These are phyloP conservation scores for Waltiozyma sp. DNA, from an alignment of 1,139 yeast species.

Conservation along the genomic window DNA sequence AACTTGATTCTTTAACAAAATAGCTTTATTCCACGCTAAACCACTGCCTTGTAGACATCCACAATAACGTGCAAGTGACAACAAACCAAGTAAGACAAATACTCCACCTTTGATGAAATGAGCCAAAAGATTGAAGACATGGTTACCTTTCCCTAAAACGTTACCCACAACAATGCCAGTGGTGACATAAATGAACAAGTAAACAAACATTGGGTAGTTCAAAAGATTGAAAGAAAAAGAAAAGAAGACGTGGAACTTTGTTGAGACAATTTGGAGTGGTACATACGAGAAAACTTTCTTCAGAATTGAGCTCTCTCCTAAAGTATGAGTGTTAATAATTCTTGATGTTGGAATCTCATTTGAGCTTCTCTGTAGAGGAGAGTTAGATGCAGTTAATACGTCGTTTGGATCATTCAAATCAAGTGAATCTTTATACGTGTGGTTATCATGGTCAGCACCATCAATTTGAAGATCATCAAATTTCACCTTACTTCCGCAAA, in stretches of 20 bases:
- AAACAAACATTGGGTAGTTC: constrained; percentile 58
- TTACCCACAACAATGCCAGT: constrained; percentile 72
- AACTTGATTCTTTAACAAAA: constrained; percentile 26
- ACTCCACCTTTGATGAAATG: constrained; percentile 96
- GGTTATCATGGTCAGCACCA: background rate
- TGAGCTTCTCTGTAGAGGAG: background rate
- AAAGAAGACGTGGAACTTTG: constrained; percentile 28
- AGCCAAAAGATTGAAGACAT: constrained; percentile 75
- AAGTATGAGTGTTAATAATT: constrained; percentile 1
- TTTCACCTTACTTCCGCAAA: constrained; percentile 1
- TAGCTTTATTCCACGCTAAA: constrained; percentile 80
- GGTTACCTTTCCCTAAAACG: constrained; percentile 52
- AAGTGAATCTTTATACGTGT: constrained; percentile 11
- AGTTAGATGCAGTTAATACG: background rate
- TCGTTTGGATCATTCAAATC: constrained; percentile 6
- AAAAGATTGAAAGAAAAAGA: constrained; percentile 37
- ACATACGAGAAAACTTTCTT: constrained; percentile 20
- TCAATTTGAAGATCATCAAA: background rate
- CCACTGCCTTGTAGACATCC: constrained; percentile 72
- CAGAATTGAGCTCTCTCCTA: constrained; percentile 1
- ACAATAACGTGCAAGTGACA: constrained; percentile 73
- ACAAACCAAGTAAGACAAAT: constrained; percentile 62
- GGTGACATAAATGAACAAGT: constrained; percentile 47
- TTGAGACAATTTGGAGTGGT: constrained; percentile 23
- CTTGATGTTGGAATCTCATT: background rate